A percentile compares a stretch with the other conserved stretches of the same genome.
phyloP scores from a whole-genome alignment of 208 protist species.

The Trypanosoma grayi region DNA sequence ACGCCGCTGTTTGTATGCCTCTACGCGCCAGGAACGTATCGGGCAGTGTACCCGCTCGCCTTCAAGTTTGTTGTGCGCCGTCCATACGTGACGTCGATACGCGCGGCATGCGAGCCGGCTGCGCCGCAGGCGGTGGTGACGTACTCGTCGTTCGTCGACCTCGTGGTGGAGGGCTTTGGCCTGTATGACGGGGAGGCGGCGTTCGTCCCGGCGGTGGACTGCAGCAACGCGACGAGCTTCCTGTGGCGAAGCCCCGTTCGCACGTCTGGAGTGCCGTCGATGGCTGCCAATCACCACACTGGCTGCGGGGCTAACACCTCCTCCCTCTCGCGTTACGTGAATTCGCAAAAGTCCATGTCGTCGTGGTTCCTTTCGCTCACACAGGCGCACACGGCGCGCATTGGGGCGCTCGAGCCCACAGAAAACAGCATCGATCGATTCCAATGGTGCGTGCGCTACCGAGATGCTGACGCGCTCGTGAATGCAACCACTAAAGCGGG shows the following conservation, averaged over 20 bases:
- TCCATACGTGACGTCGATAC: slow-evolving; percentile 39
- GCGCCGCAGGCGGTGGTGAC: slow-evolving; percentile 27
- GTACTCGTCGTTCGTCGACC: slow-evolving; percentile 57
- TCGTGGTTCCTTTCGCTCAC: slow-evolving; percentile 65
- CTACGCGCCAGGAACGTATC: slow-evolving; percentile 52
- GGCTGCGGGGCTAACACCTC: not conserved
- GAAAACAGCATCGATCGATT: slow-evolving; percentile 41
- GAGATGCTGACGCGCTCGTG: too few relatives aligned
- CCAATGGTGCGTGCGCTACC: slow-evolving; percentile 67
- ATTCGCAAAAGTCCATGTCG: slow-evolving; percentile 48
- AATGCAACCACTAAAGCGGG: slow-evolving; percentile 1
- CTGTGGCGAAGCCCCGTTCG: slow-evolving; percentile 54
- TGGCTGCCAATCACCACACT: slow-evolving; percentile 17
- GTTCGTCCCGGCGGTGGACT: slow-evolving; percentile 67
- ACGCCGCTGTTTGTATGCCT: slow-evolving; percentile 57
- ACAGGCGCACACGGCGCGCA: slow-evolving; percentile 40
- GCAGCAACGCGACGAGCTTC: slow-evolving; percentile 56
- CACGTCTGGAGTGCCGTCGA: slow-evolving; percentile 55
- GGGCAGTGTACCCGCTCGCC: slow-evolving; percentile 39
- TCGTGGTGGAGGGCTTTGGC: slow-evolving; percentile 70
- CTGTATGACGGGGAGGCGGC: slow-evolving; percentile 40
- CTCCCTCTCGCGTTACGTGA: slow-evolving; percentile 39
- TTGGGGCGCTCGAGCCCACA: slow-evolving; percentile 29
- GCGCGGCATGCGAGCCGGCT: not conserved
- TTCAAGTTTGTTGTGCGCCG: slow-evolving; percentile 57